Percentiles rank a stretch among this genome's conserved stretches.
Evolutionary conservation across 78 protist genomes (phyloP).

Genomic region (Protostelium mycophagum): DNA sequence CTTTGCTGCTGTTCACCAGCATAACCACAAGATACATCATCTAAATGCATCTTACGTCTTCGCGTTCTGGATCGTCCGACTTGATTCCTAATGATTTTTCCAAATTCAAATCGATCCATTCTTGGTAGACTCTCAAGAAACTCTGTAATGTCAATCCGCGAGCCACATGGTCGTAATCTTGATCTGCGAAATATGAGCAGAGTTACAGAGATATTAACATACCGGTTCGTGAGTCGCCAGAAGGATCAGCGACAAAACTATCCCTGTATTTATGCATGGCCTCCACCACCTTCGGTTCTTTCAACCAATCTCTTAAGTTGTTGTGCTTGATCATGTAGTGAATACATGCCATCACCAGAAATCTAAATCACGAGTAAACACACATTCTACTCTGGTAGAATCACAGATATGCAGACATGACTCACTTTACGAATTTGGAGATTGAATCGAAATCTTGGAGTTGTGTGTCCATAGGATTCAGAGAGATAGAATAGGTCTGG

Average conservation of each 20-base stretch:
- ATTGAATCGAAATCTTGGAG: background rate
- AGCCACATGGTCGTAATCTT: background rate
- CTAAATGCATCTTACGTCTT: background rate
- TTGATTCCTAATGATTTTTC: background rate
- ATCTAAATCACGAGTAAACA: background rate
- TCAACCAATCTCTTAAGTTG: background rate
- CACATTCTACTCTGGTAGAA: background rate
- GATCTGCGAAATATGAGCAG: background rate
- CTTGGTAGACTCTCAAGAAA: background rate
- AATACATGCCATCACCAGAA: background rate
- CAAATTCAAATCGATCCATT: background rate
- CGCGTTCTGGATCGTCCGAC: background rate
- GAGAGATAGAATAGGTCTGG: background rate
- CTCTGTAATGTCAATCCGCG: background rate
- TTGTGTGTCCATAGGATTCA: background rate
- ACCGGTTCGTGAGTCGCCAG: background rate
- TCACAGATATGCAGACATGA: too few species aligned
- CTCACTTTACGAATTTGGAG: background rate
- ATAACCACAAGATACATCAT: background rate
- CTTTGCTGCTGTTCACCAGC: too few species aligned
- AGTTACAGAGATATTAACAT: background rate
- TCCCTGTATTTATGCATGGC: background rate
- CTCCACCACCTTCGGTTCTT: background rate
- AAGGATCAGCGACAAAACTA: background rate
- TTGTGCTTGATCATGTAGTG: background rate